Conservation (phyloP, 345 rosid genomes). For the Eutrema yunnanense region DNA sequence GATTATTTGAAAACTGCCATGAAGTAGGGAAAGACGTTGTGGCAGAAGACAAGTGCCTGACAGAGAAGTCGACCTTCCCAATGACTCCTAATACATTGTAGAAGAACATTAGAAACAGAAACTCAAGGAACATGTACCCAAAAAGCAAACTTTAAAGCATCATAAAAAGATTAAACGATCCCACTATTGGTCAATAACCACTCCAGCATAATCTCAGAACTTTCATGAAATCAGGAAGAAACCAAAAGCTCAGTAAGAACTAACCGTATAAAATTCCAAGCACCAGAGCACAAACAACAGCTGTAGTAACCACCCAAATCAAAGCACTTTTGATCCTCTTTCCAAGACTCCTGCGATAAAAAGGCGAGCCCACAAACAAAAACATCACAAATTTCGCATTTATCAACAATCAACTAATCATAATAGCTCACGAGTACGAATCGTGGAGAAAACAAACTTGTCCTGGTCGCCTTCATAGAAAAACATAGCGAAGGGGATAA, state of each 20-base stretch:
- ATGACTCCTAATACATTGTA: constrained; percentile 45
- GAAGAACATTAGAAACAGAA: constrained; percentile 4
- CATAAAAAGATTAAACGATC: not conserved
- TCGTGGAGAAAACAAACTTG: constrained; percentile 51
- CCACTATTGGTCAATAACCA: not conserved
- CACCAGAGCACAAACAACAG: constrained; percentile 67
- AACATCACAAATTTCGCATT: not conserved
- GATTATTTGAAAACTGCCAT: constrained; percentile 52
- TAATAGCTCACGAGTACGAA: not conserved
- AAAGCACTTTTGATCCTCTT: constrained; percentile 82
- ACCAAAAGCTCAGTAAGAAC: constrained; percentile 15
- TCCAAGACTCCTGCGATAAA: constrained; percentile 59
- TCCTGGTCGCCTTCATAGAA: constrained; percentile 99
- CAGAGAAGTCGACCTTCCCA: constrained; percentile 94
- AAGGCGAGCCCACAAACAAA: not conserved
- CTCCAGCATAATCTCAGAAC: not conserved
- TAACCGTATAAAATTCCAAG: constrained; percentile 95
- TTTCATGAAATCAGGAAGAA: not conserved
- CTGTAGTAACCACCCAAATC: constrained; percentile 77
- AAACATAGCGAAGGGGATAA: constrained; percentile 98
- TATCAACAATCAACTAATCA: not conserved
- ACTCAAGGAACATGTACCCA: not conserved
- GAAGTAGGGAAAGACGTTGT: constrained; percentile 58
- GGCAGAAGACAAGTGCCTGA: constrained; percentile 77
- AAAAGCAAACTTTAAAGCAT: not conserved